Percentiles rank a stretch among this genome's conserved stretches.
phyloP scores from a whole-genome alignment of 2,329 filamentous ascomycete genomes.

The Gaeumannomyces tritici region DNA sequence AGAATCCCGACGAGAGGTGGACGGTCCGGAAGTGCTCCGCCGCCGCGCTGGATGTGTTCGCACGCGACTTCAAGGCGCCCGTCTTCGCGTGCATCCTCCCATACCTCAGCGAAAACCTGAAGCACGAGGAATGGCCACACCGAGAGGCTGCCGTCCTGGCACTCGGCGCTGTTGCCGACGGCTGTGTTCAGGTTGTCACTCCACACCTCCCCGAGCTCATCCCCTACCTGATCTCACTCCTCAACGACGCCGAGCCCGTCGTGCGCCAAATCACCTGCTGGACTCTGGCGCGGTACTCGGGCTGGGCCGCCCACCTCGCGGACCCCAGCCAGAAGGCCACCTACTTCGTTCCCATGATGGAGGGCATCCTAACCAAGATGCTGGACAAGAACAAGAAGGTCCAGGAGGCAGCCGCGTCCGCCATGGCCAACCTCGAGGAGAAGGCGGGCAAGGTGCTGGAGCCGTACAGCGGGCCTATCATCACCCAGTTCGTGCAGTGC shows the following conservation, averaged over 20 bases:
- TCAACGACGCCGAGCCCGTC: constrained; percentile 78
- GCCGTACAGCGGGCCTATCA: constrained; percentile 82
- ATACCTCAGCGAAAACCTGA: constrained; percentile 83
- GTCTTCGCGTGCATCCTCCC: constrained; percentile 90
- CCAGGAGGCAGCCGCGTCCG: constrained; percentile 90
- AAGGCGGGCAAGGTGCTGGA: constrained; percentile 74
- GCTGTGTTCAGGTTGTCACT: constrained; percentile 81
- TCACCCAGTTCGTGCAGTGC: constrained; percentile 84
- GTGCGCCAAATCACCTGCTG: constrained; percentile 97
- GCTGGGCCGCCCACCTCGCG: constrained; percentile 75
- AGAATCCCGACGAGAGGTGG: constrained; percentile 85
- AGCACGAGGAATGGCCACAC: constrained; percentile 81
- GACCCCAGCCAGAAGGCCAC: constrained; percentile 57
- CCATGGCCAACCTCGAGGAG: constrained; percentile 92
- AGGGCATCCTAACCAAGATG: constrained; percentile 89
- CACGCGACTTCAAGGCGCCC: constrained; percentile 75
- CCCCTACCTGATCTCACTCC: constrained; percentile 77
- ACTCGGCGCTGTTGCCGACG: constrained; percentile 87
- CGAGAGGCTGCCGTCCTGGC: constrained; percentile 91
- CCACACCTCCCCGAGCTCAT: constrained; percentile 87
- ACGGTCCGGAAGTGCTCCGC: constrained; percentile 95
- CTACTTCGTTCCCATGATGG: constrained; percentile 95
- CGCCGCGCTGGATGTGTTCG: constrained; percentile 87
- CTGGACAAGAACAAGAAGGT: constrained; percentile 96
- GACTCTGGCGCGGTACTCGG: constrained; percentile 88